Base-by-base conservation (phyloP, 2,329 filamentous ascomycete species). In the Microcyclospora tardicrescens region DNA sequence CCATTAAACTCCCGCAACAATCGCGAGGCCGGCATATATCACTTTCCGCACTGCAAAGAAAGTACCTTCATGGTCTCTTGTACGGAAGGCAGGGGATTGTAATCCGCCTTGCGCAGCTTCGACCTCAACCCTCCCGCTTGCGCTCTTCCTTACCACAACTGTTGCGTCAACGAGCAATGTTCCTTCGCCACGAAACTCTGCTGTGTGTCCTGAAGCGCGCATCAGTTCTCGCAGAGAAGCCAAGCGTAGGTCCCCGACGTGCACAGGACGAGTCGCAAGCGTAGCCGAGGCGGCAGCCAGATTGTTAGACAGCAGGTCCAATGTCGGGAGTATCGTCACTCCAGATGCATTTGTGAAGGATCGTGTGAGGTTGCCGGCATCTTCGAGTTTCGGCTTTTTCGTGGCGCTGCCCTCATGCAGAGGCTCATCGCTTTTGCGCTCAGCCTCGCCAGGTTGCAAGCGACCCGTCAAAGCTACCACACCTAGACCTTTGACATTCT, bases 161-260 rank as follows among this genome's bases (percentile, higher is more conserved):
- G 75, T 75, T 2, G 84, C 83, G 56, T 96, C 89, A 40, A 98
- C 80, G 9, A 98, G 72, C 41, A 98, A 67, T 8, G 82, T 93
- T 44, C 91, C 91, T 61, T 96, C 89, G 36, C 91, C 91, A 36
- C 85, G 73, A 61, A 96, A 95, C 60, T 95, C 91, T 1, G 89
- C 89, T 11, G 76, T 79, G 63, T 95, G 86, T 0, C 87, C 86
- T 2, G 79, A 73, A 11, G 73, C 69, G 52, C 85, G 80, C 77
- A 98, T 84, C 14, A 87, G 73, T 43, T 84, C 79, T 37, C 91
- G 73, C 42, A 98, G 67, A 58, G 96, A 87, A 1, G 89, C 85
- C 13, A 98, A 73, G 15, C 89, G 75, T 32, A 96, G 66, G 59
- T 98, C 91, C 45, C 91, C 91, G 3, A 98, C 91, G 58, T 96